Evolutionary conservation across 2,329 filamentous ascomycete genomes (phyloP).

Genomic region (Dactylellina drechsleri): DNA sequence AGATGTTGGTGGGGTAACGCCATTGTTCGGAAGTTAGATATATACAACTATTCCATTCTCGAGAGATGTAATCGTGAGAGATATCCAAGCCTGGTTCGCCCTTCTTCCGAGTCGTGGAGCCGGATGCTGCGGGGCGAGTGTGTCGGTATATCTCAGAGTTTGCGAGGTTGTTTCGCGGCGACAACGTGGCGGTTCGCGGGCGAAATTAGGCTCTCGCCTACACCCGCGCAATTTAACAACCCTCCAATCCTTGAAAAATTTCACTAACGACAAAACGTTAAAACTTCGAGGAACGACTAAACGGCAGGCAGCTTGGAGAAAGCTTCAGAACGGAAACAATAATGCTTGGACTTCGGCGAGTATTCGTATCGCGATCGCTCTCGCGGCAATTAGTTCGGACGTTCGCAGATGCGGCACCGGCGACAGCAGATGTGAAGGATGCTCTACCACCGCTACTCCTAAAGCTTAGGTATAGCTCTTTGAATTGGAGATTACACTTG

Average conservation of each 20-base stretch:
- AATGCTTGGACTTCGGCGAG: constrained; percentile 35
- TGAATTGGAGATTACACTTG: not conserved
- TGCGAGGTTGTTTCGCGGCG: not conserved
- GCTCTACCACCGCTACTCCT: constrained; percentile 60
- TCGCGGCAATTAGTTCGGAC: constrained; percentile 46
- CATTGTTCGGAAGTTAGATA: constrained; percentile 8
- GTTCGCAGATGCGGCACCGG: constrained; percentile 31
- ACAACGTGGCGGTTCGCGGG: constrained; percentile 32
- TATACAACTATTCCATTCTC: constrained; percentile 22
- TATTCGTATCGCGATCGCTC: constrained; percentile 33
- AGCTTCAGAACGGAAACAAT: not conserved
- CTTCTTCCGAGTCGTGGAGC: not conserved
- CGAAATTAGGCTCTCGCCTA: constrained; percentile 41
- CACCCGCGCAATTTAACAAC: constrained; percentile 21
- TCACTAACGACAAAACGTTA: not conserved
- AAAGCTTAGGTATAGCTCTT: constrained; percentile 60
- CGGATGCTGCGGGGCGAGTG: not conserved
- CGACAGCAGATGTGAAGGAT: not conserved
- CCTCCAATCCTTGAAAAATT: constrained; percentile 14
- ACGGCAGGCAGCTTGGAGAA: not conserved
- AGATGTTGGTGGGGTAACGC: constrained; percentile 48
- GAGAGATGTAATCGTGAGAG: not conserved
- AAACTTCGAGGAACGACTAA: not conserved
- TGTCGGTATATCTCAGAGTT: not conserved
- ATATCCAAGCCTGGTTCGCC: not conserved